Base-by-base conservation (phyloP, 2,329 filamentous ascomycete species). In the Aspergillus fijiensis region DNA sequence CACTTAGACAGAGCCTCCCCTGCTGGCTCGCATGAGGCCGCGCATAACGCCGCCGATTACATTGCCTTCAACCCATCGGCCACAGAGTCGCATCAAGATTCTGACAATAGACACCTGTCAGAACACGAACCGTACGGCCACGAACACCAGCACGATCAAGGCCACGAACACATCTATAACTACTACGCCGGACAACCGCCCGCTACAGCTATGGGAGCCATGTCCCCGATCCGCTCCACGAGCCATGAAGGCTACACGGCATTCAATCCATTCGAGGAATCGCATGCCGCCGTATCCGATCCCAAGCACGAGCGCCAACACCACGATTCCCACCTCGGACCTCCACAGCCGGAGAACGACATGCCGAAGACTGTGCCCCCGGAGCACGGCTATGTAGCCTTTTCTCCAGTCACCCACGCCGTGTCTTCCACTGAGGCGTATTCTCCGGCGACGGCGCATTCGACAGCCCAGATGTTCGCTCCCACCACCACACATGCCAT, bases 161-260 rank as follows among this genome's bases (percentile, higher is more conserved):
- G 39, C n/a, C 39, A 45, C 16, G 39, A 45, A 16, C 39, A 45
- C 16, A 16, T 45, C 16, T 45, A 45, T 9, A 16, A 45, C 39
- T 19, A n/a, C 39, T 45, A 45, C 16, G 16, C 39, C 7, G 39
- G 16, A 45, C 39, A 45, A 45, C 16, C n/a, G 16, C 39, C 39
- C 6, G 39, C 3, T 45, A 19, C 39, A 14, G 50, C 57, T 7
- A 48, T 29, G 21, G 23, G 54, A 45, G 57, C 50, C 12, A 54
- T 58, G 16, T 60, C 60, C 14, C 60, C 60, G 5, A 33, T 55
- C 5, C 57, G 39, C 42, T 23, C 35, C 42, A 33, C 33, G 52
- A 23, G 39, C 16, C 57, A 59, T 11, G 42, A 42, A 39, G 49
- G 45, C 7, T 62, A 62, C 39, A 25, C 31, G 12, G 49, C 60